Evolutionary conservation across 2,329 filamentous ascomycete species (phyloP).

Genomic region (Boeremia exigua): DNA sequence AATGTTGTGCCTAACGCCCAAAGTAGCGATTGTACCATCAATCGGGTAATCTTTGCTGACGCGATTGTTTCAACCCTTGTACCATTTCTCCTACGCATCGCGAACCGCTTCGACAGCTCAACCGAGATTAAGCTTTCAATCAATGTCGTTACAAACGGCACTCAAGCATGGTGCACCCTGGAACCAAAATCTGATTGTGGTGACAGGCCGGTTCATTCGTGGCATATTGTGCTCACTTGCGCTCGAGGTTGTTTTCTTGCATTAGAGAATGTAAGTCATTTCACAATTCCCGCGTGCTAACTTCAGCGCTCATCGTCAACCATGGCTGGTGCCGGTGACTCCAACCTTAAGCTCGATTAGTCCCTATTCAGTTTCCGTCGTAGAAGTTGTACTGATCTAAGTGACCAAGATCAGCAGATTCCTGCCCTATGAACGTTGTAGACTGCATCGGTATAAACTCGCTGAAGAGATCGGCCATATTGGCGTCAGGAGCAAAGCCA

Average conservation of each 20-base stretch:
- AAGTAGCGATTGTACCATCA: conserved; percentile 12
- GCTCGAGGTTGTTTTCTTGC: neutral
- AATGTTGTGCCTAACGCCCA: conserved; percentile 5
- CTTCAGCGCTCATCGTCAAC: neutral
- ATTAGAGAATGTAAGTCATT: neutral
- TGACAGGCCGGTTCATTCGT: neutral
- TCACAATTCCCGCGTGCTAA: neutral
- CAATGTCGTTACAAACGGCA: neutral
- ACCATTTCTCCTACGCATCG: conserved; percentile 30
- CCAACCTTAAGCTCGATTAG: neutral
- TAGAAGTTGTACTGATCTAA: conserved; percentile 39
- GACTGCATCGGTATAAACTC: conserved; percentile 49
- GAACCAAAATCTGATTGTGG: neutral
- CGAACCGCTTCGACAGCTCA: conserved; percentile 5
- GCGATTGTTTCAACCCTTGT: conserved; percentile 17
- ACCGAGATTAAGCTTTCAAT: conserved; percentile 1
- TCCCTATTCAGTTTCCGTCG: conserved; percentile 24
- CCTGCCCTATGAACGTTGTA: conserved; percentile 39
- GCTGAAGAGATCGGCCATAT: conserved; percentile 61
- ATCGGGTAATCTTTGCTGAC: conserved; percentile 4
- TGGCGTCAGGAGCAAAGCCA: conserved; percentile 68
- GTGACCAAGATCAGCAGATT: conserved; percentile 20
- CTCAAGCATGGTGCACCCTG: neutral
- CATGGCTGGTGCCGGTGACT: neutral
- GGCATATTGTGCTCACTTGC: neutral